phyloP scores from a whole-genome alignment of 179 eudicot species.

The Kewa caespitosa region DNA sequence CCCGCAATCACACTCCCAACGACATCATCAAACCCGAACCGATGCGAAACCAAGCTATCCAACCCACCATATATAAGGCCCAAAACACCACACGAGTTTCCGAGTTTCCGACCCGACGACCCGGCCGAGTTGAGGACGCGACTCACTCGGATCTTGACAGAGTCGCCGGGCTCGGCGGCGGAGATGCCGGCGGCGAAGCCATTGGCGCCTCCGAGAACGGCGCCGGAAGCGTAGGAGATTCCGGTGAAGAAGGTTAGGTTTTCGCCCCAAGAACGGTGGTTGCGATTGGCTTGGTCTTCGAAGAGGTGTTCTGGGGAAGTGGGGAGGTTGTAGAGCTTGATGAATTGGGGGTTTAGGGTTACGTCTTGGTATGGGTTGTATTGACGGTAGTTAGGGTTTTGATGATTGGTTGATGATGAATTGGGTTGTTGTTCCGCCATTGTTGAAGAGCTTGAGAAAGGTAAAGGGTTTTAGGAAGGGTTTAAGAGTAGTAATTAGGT shows the following conservation, averaged over 20 bases:
- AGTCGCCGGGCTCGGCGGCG: constrained; percentile 52
- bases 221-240: constrained; percentile 43
- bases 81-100: constrained; percentile 26
- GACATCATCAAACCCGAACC: constrained; percentile 27
- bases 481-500: too few relatives aligned
- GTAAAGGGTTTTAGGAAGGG: too few relatives aligned
- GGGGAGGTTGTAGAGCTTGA: constrained; percentile 59
- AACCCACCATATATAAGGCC: constrained; percentile 34
- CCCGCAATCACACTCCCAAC: constrained; percentile 30
- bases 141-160: constrained; percentile 44
- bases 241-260: constrained; percentile 63
- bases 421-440: constrained; percentile 14
- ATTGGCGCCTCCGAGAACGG: constrained; percentile 46
- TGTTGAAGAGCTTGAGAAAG: constrained; percentile 8
- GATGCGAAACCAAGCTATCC: constrained; percentile 9
- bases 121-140: constrained; percentile 38
- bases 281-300: constrained; percentile 45
- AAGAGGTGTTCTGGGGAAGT: constrained; percentile 62
- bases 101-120: constrained; percentile 28
- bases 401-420: too few relatives aligned
- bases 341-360: constrained; percentile 18
- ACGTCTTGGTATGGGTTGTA: constrained; percentile 69
- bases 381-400: constrained; percentile 33
- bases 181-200: constrained; percentile 45
- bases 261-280: constrained; percentile 52